These are phyloP conservation scores for Geranium brycei DNA, from an alignment of 345 rosid species.

Conservation along the genomic window DNA sequence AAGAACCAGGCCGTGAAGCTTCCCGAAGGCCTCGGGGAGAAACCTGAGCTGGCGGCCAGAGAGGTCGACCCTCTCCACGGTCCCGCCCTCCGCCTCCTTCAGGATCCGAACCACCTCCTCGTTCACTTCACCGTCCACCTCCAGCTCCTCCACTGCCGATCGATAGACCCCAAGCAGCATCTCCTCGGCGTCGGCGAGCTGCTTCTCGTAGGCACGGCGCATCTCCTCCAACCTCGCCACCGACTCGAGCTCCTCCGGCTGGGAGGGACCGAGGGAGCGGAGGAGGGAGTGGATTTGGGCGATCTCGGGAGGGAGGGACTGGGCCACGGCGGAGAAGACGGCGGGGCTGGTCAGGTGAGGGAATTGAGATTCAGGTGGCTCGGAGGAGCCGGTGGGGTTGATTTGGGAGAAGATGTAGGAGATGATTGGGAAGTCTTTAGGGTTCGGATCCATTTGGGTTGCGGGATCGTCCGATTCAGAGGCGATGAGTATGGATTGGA, in stretches of 20 bases:
- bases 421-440: conserved; percentile 44
- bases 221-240: conserved; percentile 56
- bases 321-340: conserved; percentile 38
- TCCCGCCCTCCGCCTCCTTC: conserved; percentile 24
- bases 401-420: conserved; percentile 40
- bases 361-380: conserved; percentile 28
- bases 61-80: conserved; percentile 47
- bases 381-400: conserved; percentile 27
- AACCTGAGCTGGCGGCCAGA: conserved; percentile 45
- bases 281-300: conserved; percentile 44
- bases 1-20: conserved; percentile 42
- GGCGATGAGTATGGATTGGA: background rate
- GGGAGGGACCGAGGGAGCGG: conserved; percentile 57
- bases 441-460: conserved; percentile 37
- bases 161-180: conserved; percentile 42
- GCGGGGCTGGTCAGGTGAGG: conserved; percentile 36
- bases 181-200: conserved; percentile 57
- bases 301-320: conserved; percentile 36
- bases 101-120: conserved; percentile 48
- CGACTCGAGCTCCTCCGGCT: conserved; percentile 50
- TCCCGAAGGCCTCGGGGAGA: conserved; percentile 70
- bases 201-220: conserved; percentile 46
- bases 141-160: conserved; percentile 20
- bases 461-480: background rate
- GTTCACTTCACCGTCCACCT: conserved; percentile 22